phyloP scores from a whole-genome alignment of 768 basidiomycete genomes.

The Rhizopogon rudus region DNA sequence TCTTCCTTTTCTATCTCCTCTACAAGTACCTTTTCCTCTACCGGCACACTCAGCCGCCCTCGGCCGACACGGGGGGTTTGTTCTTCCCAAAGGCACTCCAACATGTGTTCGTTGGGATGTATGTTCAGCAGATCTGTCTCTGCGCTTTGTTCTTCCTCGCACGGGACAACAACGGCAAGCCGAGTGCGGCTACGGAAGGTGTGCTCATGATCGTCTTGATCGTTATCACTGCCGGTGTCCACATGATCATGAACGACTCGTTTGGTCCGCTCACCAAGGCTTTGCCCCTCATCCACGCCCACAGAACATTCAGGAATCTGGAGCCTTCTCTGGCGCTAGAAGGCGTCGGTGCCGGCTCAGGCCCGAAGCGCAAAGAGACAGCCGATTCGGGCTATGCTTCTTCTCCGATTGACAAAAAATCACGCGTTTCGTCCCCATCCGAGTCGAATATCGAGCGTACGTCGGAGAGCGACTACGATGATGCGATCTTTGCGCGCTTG shows the following conservation, averaged over 20 bases:
- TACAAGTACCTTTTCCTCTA: constrained; percentile 89
- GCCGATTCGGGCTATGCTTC: constrained; percentile 4
- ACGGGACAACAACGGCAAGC: constrained; percentile 40
- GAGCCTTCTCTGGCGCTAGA: constrained; percentile 2
- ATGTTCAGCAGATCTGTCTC: constrained; percentile 84
- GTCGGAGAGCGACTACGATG: constrained; percentile 8
- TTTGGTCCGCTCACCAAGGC: constrained; percentile 73
- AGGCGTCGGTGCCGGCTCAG: constrained; percentile 4
- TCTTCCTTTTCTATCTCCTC: constrained; percentile 77
- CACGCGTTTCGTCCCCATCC: background rate
- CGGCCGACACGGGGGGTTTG: constrained; percentile 81
- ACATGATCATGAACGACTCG: constrained; percentile 72
- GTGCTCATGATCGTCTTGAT: constrained; percentile 85
- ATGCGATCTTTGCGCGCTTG: constrained; percentile 20
- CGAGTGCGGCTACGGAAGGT: constrained; percentile 67
- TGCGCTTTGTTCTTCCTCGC: constrained; percentile 90
- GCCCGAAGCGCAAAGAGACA: constrained; percentile 13
- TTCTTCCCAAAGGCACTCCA: constrained; percentile 96
- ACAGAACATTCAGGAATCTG: constrained; percentile 48
- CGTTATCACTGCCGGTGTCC: constrained; percentile 69
- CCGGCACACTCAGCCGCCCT: constrained; percentile 63
- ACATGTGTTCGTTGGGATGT: constrained; percentile 91
- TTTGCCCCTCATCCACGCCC: constrained; percentile 76
- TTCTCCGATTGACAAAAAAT: constrained; percentile 5
- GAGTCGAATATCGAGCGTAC: constrained; percentile 1